Base-by-base conservation (phyloP, 306 rosid genomes). In the Mucuna pruriens region DNA sequence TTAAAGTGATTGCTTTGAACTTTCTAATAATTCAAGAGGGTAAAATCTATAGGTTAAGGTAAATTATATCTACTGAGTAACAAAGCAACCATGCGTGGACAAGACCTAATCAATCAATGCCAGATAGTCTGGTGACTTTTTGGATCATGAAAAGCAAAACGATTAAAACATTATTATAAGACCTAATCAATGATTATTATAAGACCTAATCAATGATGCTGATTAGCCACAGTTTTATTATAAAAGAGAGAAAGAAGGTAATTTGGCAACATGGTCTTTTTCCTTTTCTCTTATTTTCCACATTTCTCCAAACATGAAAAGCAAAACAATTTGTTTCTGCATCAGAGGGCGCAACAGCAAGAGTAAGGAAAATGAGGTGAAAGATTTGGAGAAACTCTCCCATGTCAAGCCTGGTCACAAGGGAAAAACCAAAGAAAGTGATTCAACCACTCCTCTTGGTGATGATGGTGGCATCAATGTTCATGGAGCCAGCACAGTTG, bases 241-340 rank as follows among this genome's bases (percentile, higher is more conserved):
- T 73, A 42, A 51, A 44, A 65, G 65, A 49, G 69, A 40, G 66
- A 16, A 46, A 12, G 20, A 8, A 15, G 11, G 38, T 3, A 82
- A 71, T 42, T 51, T 51, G 26, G 68, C 73, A 52, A 15, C 9
- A 33, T 80, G 79, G 20, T 26, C 76, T 63, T 7, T 57, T 51
- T 15, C 38, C 19, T 25, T 71, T 46, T 76, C 29, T 52, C 6
- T 76, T 44, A 0, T 46, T 66, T 61, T 69, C 8, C 39, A 39
- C 23, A 9, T 57, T 62, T 61, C 2, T 19, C 38, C 55, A 80
- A 61, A 12, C 45, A 92, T 90, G 97, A 86, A 86, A 86, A 46
- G 80, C 88, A 83, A 84, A 81, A 79, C 31, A 83, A 60, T 84
- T 5, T 90, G 92, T 44, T 92, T 87, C 84, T 90, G 97, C 85